Evolutionary conservation across 1,139 yeast genomes (phyloP), one percentile per base, ranked within the genome.

Genomic region (Entelexis sorbosivorans): DNA sequence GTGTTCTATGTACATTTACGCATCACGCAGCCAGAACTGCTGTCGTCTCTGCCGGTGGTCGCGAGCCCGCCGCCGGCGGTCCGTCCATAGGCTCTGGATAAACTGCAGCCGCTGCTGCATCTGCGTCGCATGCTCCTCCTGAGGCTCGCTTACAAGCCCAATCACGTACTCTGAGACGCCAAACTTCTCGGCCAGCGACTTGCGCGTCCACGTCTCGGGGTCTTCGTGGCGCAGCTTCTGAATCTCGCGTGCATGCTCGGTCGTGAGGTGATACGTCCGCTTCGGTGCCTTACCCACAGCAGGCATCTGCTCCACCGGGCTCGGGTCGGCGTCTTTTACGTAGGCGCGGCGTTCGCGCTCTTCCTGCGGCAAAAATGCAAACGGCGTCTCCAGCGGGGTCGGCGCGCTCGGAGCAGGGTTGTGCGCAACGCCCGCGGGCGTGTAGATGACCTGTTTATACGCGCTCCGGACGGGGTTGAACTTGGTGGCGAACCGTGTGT

Each of bases 341-440:
- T 65, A 67, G 54, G 72, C 73, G 60, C 94, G 75, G 31, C 78
- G 77, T 61, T 83, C 91, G 32, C 78, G 78, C 62, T 84, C 93
- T 9, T 66, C 61, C 2, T 67, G 61, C 3, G 95, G 95, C 51
- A 86, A 68, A 63, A 86, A 86, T 5, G 80, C 79, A 56, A 74
- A 75, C 33, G 95, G 94, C 0, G 95, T 86, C 29, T 73, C 69
- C 29, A 77, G 70, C 46, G 82, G 79, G 13, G 78, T 69, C 38
- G 81, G 80, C 35, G 72, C 69, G 7, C 71, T 54, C 3, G 74
- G 70, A 10, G 74, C 66, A 2, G 74, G 74, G 55, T 69, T 69
- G 58, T 66, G 66, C 7, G 64, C 64, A 7, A 71, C 62, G 10
- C 73, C 73, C 28, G 63, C 61, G 3, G 73, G 73, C 14, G 67